A percentile compares a stretch with the other conserved stretches of the same genome.
Evolutionary conservation across 805 yeast species (phyloP).

Genomic region (Hanseniaspora lindneri): DNA sequence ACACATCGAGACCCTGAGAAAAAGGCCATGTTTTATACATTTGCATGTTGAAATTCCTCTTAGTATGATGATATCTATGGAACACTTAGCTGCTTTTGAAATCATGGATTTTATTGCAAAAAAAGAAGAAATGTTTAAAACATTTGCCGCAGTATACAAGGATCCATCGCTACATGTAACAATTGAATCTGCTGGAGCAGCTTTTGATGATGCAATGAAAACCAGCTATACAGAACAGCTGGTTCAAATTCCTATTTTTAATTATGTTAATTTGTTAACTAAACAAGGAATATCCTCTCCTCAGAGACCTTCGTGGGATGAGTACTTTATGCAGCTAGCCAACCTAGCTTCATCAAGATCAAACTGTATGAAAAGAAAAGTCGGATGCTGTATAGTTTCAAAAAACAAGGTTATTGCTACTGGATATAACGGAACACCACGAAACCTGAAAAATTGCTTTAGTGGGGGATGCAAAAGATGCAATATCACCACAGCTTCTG

Average conservation of each 20-base stretch:
- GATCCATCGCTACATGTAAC: conserved; percentile 5
- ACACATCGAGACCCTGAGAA: conserved; percentile 31
- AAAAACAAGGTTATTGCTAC: conserved; percentile 84
- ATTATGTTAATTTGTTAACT: neutral
- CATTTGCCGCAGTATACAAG: conserved; percentile 31
- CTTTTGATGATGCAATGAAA: neutral
- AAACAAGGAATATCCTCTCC: conserved; percentile 19
- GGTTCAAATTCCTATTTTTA: conserved; percentile 12
- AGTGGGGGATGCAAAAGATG: conserved; percentile 94
- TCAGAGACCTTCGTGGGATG: conserved; percentile 83
- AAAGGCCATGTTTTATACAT: conserved; percentile 77
- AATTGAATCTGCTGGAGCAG: neutral
- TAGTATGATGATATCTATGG: conserved; percentile 29
- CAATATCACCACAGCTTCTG: conserved; percentile 55
- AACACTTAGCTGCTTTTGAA: conserved; percentile 16
- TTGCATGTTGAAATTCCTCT: conserved; percentile 65
- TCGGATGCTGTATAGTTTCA: conserved; percentile 88
- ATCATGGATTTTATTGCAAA: neutral
- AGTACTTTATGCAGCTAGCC: conserved; percentile 88
- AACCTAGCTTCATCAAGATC: conserved; percentile 85
- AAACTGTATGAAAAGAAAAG: conserved; percentile 94
- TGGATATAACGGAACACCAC: conserved; percentile 96
- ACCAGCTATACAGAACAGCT: neutral
- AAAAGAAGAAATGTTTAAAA: conserved; percentile 23
- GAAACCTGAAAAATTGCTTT: conserved; percentile 76